Conservation (phyloP, 2,329 filamentous ascomycete genomes). For the Diplocarpon mali region DNA sequence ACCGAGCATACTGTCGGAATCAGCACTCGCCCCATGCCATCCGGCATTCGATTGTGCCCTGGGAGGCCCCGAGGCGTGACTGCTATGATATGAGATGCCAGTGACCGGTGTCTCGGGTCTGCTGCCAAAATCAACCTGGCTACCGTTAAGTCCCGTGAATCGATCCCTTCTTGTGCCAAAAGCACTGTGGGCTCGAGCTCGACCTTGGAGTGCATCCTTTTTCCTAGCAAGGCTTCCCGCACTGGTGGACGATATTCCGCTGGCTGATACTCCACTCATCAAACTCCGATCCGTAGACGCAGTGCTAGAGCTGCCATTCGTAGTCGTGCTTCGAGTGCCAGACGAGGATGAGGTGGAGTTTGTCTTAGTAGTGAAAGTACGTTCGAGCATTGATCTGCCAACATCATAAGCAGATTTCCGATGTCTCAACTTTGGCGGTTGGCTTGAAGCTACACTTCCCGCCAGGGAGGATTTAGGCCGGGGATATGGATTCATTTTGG, state of each 20-base stretch:
- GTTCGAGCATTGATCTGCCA: constrained; percentile 54
- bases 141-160: constrained; percentile 20
- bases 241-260: constrained; percentile 87
- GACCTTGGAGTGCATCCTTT: constrained; percentile 36
- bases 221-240: constrained; percentile 84
- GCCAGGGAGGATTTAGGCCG: constrained; percentile 50
- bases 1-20: constrained; percentile 62
- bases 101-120: constrained; percentile 57
- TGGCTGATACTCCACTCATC: constrained; percentile 88
- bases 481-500: constrained; percentile 39
- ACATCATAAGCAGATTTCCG: constrained; percentile 74
- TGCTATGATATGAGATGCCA: constrained; percentile 83
- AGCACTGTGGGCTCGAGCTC: constrained; percentile 55
- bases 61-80: constrained; percentile 49
- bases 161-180: constrained; percentile 45
- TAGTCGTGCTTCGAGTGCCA: constrained; percentile 56
- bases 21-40: constrained; percentile 40
- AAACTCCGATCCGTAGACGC: constrained; percentile 73
- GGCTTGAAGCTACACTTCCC: constrained; percentile 30
- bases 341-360: constrained; percentile 70
- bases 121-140: constrained; percentile 33
- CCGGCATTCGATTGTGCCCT: constrained; percentile 54
- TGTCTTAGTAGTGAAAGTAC: constrained; percentile 83
- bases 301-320: constrained; percentile 56
- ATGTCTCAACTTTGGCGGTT: constrained; percentile 38